phyloP scores from a whole-genome alignment of 176 grass and related monocot genomes.

The Phoenix dactylifera region DNA sequence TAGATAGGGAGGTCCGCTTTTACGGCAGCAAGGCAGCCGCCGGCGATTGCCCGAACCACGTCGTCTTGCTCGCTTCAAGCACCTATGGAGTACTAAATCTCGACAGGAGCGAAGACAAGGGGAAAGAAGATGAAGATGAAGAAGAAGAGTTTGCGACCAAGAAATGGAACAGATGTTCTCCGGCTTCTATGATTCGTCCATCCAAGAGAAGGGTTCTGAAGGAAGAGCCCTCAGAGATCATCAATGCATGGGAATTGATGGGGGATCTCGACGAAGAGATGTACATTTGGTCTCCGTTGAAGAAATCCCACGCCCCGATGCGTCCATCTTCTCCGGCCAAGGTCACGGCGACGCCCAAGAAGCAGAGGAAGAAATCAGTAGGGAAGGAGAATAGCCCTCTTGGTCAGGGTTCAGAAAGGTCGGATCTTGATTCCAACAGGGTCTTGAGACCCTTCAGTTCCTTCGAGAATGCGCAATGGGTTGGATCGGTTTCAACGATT shows the following conservation, averaged over 20 bases:
- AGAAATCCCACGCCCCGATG: slow-evolving; percentile 47
- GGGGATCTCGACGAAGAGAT: slow-evolving; percentile 56
- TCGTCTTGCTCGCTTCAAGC: slow-evolving; percentile 86
- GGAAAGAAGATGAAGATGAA: slow-evolving; percentile 15
- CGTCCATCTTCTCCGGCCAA: slow-evolving; percentile 36
- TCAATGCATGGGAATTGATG: slow-evolving; percentile 93
- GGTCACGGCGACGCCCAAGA: slow-evolving; percentile 43
- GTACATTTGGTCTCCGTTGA: slow-evolving; percentile 40
- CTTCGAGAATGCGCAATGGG: slow-evolving; percentile 62
- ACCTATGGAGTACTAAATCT: slow-evolving; percentile 87
- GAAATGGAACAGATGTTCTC: slow-evolving; percentile 41
- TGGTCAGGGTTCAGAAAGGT: slow-evolving; percentile 36
- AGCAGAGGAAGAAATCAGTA: slow-evolving; percentile 19
- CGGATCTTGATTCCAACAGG: slow-evolving; percentile 30
- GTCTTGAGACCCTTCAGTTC: slow-evolving; percentile 65
- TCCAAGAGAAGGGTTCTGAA: slow-evolving; percentile 29
- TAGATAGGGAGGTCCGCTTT: slow-evolving; percentile 12
- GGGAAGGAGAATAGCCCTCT: slow-evolving; percentile 90
- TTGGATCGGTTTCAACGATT: slow-evolving; percentile 10
- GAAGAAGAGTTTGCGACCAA: slow-evolving; percentile 51
- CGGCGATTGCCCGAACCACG: slow-evolving; percentile 48
- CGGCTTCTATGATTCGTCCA: slow-evolving; percentile 33
- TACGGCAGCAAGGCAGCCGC: slow-evolving; percentile 11
- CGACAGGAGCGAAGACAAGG: slow-evolving; percentile 26
- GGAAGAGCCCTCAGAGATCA: slow-evolving; percentile 60